phyloP scores from a whole-genome alignment of 345 rosid genomes.

The Psidium friedrichsthalianum region DNA sequence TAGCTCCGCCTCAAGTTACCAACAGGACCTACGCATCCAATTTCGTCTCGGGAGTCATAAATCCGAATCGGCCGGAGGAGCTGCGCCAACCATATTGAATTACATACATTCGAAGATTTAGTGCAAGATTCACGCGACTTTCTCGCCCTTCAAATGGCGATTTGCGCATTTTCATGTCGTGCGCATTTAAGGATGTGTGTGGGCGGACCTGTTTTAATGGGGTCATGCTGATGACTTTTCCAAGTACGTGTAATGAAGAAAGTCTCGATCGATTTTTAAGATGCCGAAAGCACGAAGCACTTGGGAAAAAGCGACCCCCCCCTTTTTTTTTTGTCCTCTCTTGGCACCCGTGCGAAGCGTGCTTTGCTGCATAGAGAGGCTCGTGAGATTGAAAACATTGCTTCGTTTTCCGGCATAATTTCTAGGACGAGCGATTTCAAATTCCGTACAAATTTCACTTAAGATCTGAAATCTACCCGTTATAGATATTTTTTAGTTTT shows the following conservation, averaged over 20 bases:
- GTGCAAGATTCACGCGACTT: neutral
- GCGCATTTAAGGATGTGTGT: neutral
- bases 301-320: neutral
- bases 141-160: neutral
- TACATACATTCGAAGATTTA: neutral
- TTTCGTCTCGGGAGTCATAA: neutral
- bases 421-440: too few species aligned
- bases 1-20: neutral
- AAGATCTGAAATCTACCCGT: too few species aligned
- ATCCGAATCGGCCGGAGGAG: neutral
- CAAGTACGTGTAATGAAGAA: neutral
- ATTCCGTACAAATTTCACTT: too few species aligned
- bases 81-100: neutral
- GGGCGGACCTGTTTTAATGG: neutral
- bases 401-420: neutral
- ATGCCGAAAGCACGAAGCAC: neutral
- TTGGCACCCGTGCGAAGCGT: neutral
- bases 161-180: neutral
- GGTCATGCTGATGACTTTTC: fast-evolving
- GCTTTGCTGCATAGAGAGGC: neutral
- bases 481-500: too few species aligned
- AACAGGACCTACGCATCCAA: neutral
- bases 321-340: neutral
- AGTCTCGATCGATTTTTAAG: neutral
- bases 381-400: neutral